A percentile compares a stretch with the other conserved stretches of the same genome.
phyloP scores from a whole-genome alignment of 2,329 filamentous ascomycete species.

The Periconia sp. region DNA sequence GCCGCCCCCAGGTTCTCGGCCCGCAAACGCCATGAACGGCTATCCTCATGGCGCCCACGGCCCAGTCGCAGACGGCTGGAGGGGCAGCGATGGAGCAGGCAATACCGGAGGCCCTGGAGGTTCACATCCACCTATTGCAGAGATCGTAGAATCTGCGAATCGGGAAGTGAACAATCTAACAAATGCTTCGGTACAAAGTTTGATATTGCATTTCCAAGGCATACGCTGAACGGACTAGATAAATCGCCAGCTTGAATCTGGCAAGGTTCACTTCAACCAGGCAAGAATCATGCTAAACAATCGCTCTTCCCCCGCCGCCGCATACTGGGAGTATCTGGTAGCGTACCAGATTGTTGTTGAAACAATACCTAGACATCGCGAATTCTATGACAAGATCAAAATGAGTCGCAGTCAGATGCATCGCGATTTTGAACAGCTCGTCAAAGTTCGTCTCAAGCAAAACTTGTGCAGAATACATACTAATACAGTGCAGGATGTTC shows the following conservation, averaged over 20 bases:
- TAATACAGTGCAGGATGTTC: constrained; percentile 34
- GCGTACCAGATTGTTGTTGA: constrained; percentile 81
- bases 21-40: constrained; percentile 39
- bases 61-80: constrained; percentile 27
- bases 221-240: constrained; percentile 42
- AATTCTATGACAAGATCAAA: constrained; percentile 69
- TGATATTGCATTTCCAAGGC: not conserved
- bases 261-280: constrained; percentile 48
- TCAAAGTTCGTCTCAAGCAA: constrained; percentile 20
- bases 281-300: constrained; percentile 60
- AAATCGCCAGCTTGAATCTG: constrained; percentile 47
- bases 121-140: constrained; percentile 48
- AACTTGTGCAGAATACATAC: not conserved
- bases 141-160: constrained; percentile 49
- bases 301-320: constrained; percentile 68
- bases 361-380: constrained; percentile 75
- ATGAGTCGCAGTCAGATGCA: constrained; percentile 58
- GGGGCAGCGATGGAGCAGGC: constrained; percentile 31
- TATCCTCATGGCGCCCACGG: constrained; percentile 29
- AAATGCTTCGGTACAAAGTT: constrained; percentile 32
- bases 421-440: constrained; percentile 55
- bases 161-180: constrained; percentile 40
- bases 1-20: constrained; percentile 34
- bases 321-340: constrained; percentile 83
- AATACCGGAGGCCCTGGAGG: constrained; percentile 22